Evolutionary conservation across 768 basidiomycete genomes (phyloP).

Genomic region (Xanthoconium purpureum): DNA sequence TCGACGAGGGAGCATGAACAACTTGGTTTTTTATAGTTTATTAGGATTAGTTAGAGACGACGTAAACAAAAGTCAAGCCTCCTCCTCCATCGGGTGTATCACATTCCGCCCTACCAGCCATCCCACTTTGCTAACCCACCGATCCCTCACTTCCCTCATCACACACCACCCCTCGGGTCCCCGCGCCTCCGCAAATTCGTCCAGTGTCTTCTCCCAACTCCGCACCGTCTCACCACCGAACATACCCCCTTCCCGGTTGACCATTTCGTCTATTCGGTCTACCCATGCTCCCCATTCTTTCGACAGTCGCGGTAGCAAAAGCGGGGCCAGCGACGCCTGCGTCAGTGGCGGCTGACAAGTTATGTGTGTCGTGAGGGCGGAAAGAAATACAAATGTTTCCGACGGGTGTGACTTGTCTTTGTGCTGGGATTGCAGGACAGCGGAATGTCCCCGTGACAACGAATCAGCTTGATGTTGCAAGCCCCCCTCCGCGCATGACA

Average conservation of each 20-base stretch:
- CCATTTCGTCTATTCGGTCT: slow-evolving; percentile 60
- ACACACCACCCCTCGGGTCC: slow-evolving; percentile 38
- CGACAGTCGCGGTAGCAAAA: slow-evolving; percentile 59
- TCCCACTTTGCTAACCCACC: slow-evolving; percentile 72
- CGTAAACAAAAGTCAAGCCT: slow-evolving; percentile 14
- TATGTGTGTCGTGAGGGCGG: slow-evolving; percentile 64
- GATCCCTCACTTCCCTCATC: slow-evolving; percentile 51
- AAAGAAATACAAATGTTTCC: slow-evolving; percentile 72
- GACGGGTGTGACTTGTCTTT: slow-evolving; percentile 68
- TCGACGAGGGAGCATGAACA: not conserved
- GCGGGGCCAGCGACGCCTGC: slow-evolving; percentile 53
- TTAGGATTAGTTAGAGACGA: not conserved
- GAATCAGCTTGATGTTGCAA: slow-evolving; percentile 22
- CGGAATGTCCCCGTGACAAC: slow-evolving; percentile 40
- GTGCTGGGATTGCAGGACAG: slow-evolving; percentile 47
- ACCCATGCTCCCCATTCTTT: slow-evolving; percentile 83
- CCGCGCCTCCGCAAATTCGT: slow-evolving; percentile 59
- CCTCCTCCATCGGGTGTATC: slow-evolving; percentile 32
- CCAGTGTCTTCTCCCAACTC: slow-evolving; percentile 67
- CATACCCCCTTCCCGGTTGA: slow-evolving; percentile 76
- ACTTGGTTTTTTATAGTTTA: too few species aligned
- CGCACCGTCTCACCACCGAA: slow-evolving; percentile 69
- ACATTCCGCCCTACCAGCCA: slow-evolving; percentile 63
- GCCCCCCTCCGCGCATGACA: slow-evolving; percentile 29
- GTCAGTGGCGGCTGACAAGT: slow-evolving; percentile 66